Evolutionary conservation across 2,329 filamentous ascomycete genomes (phyloP).

Genomic region (Ophiostoma sp.): DNA sequence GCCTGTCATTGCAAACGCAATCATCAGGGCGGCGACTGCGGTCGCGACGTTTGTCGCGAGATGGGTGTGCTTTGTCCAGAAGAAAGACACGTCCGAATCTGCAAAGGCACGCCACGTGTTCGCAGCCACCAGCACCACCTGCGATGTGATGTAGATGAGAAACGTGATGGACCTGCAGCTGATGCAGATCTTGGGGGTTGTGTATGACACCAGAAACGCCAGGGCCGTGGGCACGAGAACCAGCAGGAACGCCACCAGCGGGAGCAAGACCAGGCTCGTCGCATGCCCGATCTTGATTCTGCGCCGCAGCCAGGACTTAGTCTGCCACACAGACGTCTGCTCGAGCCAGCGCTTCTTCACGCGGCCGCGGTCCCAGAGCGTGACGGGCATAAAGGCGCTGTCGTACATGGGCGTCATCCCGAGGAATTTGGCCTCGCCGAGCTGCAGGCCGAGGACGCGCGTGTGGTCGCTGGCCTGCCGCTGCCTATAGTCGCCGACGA

Average conservation of each 20-base stretch:
- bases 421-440: background rate
- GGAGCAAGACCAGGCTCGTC: background rate
- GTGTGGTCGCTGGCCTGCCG: background rate
- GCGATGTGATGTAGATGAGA: background rate
- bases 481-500: slow-evolving; percentile 10
- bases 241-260: slow-evolving; percentile 11
- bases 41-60: background rate
- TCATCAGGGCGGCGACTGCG: background rate
- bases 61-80: background rate
- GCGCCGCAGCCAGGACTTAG: background rate
- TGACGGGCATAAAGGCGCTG: slow-evolving; percentile 15
- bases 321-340: background rate
- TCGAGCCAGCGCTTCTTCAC: slow-evolving; percentile 14
- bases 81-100: background rate
- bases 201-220: slow-evolving; percentile 13
- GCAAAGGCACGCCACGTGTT: slow-evolving; percentile 15
- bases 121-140: slow-evolving; percentile 9
- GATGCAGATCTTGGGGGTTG: slow-evolving; percentile 14
- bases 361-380: slow-evolving; percentile 16
- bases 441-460: background rate
- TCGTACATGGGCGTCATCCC: slow-evolving; percentile 14
- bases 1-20: slow-evolving; percentile 1
- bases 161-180: slow-evolving; percentile 17
- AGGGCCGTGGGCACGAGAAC: slow-evolving; percentile 11
- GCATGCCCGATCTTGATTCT: background rate